A percentile compares a stretch with the other conserved stretches of the same genome.
Conservation (phyloP, 208 protist genomes). For the Wallacemonas rigidus region DNA sequence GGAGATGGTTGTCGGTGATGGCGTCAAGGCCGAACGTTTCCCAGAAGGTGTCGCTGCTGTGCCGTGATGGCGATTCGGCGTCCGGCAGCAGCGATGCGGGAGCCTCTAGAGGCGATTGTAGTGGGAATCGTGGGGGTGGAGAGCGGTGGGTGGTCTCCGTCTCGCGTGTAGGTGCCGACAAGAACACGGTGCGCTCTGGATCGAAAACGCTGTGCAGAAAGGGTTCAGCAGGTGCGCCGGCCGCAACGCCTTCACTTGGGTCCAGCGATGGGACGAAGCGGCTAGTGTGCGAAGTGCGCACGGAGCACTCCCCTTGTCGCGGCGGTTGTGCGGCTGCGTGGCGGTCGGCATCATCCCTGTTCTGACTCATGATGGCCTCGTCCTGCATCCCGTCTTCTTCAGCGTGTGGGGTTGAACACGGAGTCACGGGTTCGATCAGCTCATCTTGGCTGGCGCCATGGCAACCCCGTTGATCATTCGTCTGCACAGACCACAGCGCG, state of each 20-base stretch:
- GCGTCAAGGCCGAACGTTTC: conserved; percentile 40
- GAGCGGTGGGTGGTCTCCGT: too few species aligned
- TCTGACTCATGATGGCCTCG: too few species aligned
- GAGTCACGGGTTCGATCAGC: too few species aligned
- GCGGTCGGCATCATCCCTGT: too few species aligned
- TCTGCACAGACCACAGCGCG: conserved; percentile 2
- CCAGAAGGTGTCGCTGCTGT: conserved; percentile 27
- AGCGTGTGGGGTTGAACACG: too few species aligned
- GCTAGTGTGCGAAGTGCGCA: neutral
- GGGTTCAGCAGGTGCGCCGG: neutral
- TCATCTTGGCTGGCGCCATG: conserved; percentile 8
- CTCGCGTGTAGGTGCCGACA: neutral
- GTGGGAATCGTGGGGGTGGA: too few species aligned
- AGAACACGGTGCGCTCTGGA: neutral
- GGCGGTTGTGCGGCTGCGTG: too few species aligned
- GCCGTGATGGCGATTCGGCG: neutral
- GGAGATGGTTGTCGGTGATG: conserved; percentile 8
- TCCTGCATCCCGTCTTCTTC: too few species aligned
- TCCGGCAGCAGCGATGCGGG: too few species aligned
- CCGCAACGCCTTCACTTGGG: neutral
- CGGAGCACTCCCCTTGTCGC: too few species aligned
- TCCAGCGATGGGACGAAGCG: neutral
- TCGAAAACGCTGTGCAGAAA: neutral
- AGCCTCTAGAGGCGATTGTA: too few species aligned
- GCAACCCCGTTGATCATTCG: conserved; percentile 9